Evolutionary conservation across 768 basidiomycete species (phyloP).

Genomic region (Clavulina sp.): DNA sequence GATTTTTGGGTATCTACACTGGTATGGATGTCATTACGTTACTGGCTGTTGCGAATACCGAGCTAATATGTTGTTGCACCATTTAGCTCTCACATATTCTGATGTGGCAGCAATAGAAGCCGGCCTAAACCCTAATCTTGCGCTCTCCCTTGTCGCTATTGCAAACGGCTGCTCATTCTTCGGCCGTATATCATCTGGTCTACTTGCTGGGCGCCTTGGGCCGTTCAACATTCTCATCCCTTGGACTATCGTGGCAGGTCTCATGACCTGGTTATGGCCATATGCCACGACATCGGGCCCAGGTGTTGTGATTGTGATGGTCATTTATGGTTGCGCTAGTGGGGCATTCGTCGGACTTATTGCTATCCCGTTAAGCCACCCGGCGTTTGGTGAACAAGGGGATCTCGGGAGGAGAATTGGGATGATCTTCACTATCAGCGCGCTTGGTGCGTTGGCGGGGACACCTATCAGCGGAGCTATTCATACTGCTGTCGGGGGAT

Average conservation of each 20-base stretch:
- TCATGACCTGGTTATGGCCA: conserved; percentile 18
- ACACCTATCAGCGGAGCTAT: conserved; percentile 13
- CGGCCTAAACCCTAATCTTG: conserved; percentile 3
- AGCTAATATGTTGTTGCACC: neutral
- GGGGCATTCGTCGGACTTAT: conserved; percentile 10
- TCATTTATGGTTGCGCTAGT: conserved; percentile 7
- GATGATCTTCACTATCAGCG: conserved; percentile 9
- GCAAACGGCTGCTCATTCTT: conserved; percentile 16
- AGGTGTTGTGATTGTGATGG: neutral
- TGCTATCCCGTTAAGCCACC: conserved; percentile 6
- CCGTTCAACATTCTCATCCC: conserved; percentile 14
- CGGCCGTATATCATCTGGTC: conserved; percentile 15
- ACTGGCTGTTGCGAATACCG: conserved; percentile 8
- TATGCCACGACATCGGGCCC: conserved; percentile 3
- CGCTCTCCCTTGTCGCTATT: conserved; percentile 14
- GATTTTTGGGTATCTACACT: conserved; percentile 15
- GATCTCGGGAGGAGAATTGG: conserved; percentile 12
- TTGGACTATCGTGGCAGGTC: conserved; percentile 13
- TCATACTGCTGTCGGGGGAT: conserved; percentile 2
- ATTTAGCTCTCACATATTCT: conserved; percentile 14
- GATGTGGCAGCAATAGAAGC: conserved; percentile 2
- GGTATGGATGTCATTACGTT: conserved; percentile 12
- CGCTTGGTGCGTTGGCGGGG: conserved; percentile 10
- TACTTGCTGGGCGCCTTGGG: conserved; percentile 14
- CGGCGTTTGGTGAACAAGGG: conserved; percentile 1